Percentiles rank a stretch among this genome's conserved stretches.
These are phyloP conservation scores for Oryza brachyantha DNA, from an alignment of 176 grass and related monocot genomes.

Conservation along the genomic window DNA sequence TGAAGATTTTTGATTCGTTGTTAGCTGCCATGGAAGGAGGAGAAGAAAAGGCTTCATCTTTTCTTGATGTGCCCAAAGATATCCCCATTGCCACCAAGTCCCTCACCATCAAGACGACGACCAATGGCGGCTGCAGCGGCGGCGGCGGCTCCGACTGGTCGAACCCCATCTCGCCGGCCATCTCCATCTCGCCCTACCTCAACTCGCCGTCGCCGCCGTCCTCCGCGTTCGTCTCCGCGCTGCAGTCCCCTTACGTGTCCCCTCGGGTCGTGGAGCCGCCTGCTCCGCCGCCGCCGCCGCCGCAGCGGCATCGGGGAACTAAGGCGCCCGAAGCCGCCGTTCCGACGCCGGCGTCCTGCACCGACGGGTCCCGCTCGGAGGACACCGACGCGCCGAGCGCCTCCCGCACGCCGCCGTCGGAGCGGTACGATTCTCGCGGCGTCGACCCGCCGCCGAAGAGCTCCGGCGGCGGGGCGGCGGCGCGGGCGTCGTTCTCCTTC, in stretches of 20 bases:
- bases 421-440: slow-evolving; percentile 52
- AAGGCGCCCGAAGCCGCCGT: slow-evolving; percentile 1
- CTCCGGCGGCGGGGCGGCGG: slow-evolving; percentile 14
- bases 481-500: slow-evolving; percentile 82
- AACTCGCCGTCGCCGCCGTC: slow-evolving; percentile 90
- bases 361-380: slow-evolving; percentile 53
- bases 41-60: slow-evolving; percentile 25
- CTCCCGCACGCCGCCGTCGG: slow-evolving; percentile 72
- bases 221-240: slow-evolving; percentile 90
- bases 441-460: slow-evolving; percentile 54
- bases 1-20: not conserved
- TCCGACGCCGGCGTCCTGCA: slow-evolving; percentile 49
- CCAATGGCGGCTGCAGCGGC: slow-evolving; percentile 23
- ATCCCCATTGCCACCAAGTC: slow-evolving; percentile 51
- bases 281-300: not conserved
- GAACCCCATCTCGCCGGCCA: slow-evolving; percentile 58
- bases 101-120: slow-evolving; percentile 61
- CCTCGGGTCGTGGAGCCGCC: slow-evolving; percentile 56
- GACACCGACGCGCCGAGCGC: slow-evolving; percentile 63
- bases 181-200: slow-evolving; percentile 70
- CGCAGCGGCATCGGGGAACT: slow-evolving; percentile 6
- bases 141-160: slow-evolving; percentile 45
- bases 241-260: slow-evolving; percentile 96
- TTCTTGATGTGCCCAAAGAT: slow-evolving; percentile 39
- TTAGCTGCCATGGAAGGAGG: slow-evolving; percentile 61